Percentiles rank a stretch among this genome's conserved stretches.
These are phyloP conservation scores for Phycomyces nitens DNA, from an alignment of 192 early-diverging fungal species.

Conservation along the genomic window DNA sequence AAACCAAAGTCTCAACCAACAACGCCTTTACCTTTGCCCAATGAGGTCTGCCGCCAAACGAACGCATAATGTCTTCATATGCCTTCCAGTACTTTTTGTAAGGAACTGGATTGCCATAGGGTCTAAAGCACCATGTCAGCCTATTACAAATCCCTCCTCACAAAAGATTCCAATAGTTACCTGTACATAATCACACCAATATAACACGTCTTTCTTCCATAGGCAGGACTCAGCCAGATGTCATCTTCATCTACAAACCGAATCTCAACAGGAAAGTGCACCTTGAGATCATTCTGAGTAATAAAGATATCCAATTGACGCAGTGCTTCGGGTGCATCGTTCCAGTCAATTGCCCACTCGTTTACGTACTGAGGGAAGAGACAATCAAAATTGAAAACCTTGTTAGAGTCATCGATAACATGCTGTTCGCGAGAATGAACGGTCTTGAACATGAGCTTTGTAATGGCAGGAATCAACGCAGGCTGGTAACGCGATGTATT, in stretches of 20 bases:
- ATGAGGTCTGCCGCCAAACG: slow-evolving; percentile 63
- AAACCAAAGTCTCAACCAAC: neutral
- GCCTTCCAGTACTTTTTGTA: slow-evolving; percentile 70
- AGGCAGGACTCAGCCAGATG: slow-evolving; percentile 71
- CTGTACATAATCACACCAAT: slow-evolving; percentile 78
- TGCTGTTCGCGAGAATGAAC: slow-evolving; percentile 45
- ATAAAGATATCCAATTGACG: slow-evolving; percentile 52
- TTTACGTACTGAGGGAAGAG: slow-evolving; percentile 66
- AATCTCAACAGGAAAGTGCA: slow-evolving; percentile 74
- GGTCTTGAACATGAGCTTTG: slow-evolving; percentile 51
- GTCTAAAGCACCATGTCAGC: slow-evolving; percentile 40
- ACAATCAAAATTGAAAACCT: slow-evolving; percentile 68
- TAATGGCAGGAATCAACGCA: slow-evolving; percentile 43
- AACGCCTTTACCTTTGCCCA: slow-evolving; percentile 62
- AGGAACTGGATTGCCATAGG: slow-evolving; percentile 60
- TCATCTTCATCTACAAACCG: slow-evolving; percentile 64
- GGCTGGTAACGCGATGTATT: slow-evolving; percentile 53
- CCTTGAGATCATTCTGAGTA: slow-evolving; percentile 47
- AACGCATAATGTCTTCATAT: slow-evolving; percentile 71
- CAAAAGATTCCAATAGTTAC: slow-evolving; percentile 23
- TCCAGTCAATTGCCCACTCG: slow-evolving; percentile 74
- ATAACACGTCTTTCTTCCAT: slow-evolving; percentile 61
- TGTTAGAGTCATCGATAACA: slow-evolving; percentile 60
- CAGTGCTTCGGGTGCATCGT: slow-evolving; percentile 53
- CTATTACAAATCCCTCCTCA: neutral